These are phyloP conservation scores for Talaromyces verruculosus DNA, from an alignment of 2,329 filamentous ascomycete genomes.

Conservation along the genomic window DNA sequence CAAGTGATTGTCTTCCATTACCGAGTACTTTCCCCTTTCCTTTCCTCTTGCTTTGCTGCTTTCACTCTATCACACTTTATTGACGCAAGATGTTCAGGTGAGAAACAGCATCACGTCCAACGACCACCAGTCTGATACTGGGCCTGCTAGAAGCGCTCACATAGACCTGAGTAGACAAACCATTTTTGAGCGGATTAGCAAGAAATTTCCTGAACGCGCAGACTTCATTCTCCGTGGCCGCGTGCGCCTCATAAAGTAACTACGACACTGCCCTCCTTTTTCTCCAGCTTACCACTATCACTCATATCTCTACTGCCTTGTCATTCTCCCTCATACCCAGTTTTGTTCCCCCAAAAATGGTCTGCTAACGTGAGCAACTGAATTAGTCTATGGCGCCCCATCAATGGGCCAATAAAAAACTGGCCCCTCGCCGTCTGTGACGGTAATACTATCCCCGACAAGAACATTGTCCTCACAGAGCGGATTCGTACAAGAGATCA, in stretches of 20 bases:
- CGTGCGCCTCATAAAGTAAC: neutral
- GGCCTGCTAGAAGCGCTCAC: neutral
- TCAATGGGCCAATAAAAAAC: neutral
- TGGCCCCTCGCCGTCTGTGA: neutral
- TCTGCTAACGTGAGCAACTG: neutral
- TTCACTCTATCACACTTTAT: neutral
- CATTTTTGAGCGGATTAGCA: neutral
- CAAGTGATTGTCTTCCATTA: neutral
- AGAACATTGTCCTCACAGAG: conserved; percentile 1
- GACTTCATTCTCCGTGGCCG: neutral
- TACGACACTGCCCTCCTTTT: neutral
- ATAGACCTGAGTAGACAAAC: neutral
- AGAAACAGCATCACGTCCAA: neutral
- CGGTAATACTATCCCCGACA: neutral
- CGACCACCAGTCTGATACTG: neutral
- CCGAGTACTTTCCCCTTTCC: neutral
- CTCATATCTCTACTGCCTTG: too few relatives aligned
- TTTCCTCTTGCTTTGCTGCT: neutral
- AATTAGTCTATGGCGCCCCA: conserved; percentile 4
- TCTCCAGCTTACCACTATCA: neutral
- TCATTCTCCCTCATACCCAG: neutral
- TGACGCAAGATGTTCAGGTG: neutral
- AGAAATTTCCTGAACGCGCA: neutral
- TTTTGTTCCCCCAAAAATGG: neutral
- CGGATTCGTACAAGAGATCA: neutral